Evolutionary conservation across 805 yeast species (phyloP).

Genomic region (Wickerhamomyces chambardii): DNA sequence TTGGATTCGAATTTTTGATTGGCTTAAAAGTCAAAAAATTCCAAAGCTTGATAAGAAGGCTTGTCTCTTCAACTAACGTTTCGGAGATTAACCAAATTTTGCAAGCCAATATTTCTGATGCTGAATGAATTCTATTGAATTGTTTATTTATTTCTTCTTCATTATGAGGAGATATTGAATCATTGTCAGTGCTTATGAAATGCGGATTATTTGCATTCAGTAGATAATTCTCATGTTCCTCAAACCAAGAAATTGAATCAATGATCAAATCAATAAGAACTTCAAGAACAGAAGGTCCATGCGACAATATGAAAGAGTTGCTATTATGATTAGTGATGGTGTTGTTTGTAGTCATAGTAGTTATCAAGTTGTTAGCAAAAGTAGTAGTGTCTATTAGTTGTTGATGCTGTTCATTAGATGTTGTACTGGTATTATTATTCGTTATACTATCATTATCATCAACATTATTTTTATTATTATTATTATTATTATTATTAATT

Average conservation of each 20-base stretch:
- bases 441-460: conserved; percentile 2
- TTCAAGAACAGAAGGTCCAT: conserved; percentile 29
- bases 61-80: conserved; percentile 67
- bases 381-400: too few relatives aligned
- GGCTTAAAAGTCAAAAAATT: conserved; percentile 50
- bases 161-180: conserved; percentile 7
- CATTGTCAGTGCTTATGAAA: conserved; percentile 1
- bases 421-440: neutral
- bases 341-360: too few relatives aligned
- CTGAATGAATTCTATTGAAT: conserved; percentile 38
- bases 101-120: conserved; percentile 80
- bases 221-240: conserved; percentile 10
- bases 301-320: neutral
- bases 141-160: conserved; percentile 12
- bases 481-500: conserved; percentile 1
- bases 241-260: conserved; percentile 30
- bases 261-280: conserved; percentile 36
- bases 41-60: conserved; percentile 69
- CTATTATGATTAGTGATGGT: too few relatives aligned
- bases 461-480: conserved; percentile 13
- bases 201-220: too few relatives aligned
- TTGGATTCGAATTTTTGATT: conserved; percentile 51
- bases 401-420: neutral
- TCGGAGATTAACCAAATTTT: conserved; percentile 93
- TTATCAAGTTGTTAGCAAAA: too few relatives aligned